Base-by-base conservation (phyloP, 805 yeast species). In the Hanseniaspora meyeri region DNA sequence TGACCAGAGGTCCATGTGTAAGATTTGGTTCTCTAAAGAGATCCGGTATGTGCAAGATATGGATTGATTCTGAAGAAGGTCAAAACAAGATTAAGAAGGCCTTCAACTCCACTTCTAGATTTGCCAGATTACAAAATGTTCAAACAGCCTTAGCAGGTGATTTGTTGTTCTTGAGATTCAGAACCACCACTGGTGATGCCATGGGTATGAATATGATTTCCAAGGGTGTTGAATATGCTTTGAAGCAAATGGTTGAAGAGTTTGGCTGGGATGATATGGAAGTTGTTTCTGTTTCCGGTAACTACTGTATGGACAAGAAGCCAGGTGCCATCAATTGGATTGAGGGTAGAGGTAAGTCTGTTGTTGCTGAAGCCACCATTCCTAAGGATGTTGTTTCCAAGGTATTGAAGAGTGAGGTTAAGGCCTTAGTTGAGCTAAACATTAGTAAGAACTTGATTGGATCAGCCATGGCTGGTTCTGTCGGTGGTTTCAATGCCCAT, bases 191-290 rank as follows among this genome's bases (percentile, higher is more conserved):
- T 19, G 99, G 99, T 70, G 99, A 93, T 74, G 99, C 99, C 19
- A 93, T 93, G 99, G 99, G 99, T 61, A 93, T 93, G 99, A 93
- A 93, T 70, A 93, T 93, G 99, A 93, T 93, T 60, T 91, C 97
- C 32, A 93, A 93, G 72, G 99, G 98, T 70, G 96, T 89, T 48
- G 99, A 93, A 68, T 77, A 75, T 68, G 80, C 96, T 0, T 78
- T 93, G 65, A 82, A 82, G 60, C 81, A 78, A 68, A 88, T 93
- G 96, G 80, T 78, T 45, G 86, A 84, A 64, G 90, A 84, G 64
- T 83, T 83, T 68, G 97, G 96, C 3, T 93, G 91, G 81, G 82
- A 80, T 27, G 98, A 93, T 71, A 93, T 93, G 99, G 81, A 78
- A 60, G 78, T 93, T 59, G 82, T 93, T 51, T 87, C 97, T 2